A percentile compares a stretch with the other conserved stretches of the same genome.
Evolutionary conservation across 2,329 filamentous ascomycete species (phyloP).

Genomic region (Claviceps fusiformis): DNA sequence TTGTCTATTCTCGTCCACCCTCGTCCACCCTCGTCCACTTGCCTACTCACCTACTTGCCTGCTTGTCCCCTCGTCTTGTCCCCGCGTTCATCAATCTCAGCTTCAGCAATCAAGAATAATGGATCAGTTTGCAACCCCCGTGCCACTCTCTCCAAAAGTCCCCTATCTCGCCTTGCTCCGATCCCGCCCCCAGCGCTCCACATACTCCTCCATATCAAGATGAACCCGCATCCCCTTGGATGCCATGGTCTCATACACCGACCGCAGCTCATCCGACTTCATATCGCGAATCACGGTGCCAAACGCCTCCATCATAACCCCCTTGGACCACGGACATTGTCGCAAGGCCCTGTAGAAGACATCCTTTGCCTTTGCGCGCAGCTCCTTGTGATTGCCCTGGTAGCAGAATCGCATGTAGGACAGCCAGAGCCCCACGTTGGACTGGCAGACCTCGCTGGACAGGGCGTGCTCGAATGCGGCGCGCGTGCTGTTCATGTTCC

Average conservation of each 20-base stretch:
- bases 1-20: no score
- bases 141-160: background rate
- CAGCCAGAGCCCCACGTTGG: constrained; percentile 33
- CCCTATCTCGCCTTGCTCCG: constrained; percentile 2
- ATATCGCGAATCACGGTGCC: constrained; percentile 28
- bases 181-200: constrained; percentile 19
- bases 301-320: constrained; percentile 38
- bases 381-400: constrained; percentile 17
- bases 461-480: constrained; percentile 41
- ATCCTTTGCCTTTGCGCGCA: constrained; percentile 29
- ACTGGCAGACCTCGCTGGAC: constrained; percentile 22
- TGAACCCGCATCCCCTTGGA: constrained; percentile 37
- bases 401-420: constrained; percentile 36
- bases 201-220: constrained; percentile 36
- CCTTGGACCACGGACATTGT: constrained; percentile 36
- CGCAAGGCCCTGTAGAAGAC: constrained; percentile 34
- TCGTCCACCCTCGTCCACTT: no score
- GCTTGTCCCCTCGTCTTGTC: background rate
- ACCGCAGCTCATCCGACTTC: constrained; percentile 33
- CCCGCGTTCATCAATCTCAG: background rate
- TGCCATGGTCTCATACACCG: constrained; percentile 32
- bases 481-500: constrained; percentile 34
- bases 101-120: background rate
- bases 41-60: no score
- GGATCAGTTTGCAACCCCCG: background rate